Evolutionary conservation across 352 stramenopile species (phyloP).

Genomic region (Pythium insidiosum): DNA sequence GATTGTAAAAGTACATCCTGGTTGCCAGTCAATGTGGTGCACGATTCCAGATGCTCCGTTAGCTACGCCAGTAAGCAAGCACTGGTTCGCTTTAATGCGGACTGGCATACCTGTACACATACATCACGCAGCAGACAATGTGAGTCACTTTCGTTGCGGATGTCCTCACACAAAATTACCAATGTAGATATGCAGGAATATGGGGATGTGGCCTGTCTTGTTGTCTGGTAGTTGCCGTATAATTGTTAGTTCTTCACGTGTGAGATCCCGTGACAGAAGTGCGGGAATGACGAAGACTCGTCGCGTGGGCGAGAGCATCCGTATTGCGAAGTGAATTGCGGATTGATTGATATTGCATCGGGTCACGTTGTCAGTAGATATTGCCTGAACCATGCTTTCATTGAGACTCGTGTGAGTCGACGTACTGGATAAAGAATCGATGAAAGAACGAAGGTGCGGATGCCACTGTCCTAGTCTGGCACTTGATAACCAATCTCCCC

Average conservation of each 20-base stretch:
- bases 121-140: neutral
- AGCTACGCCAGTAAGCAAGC: slow-evolving; percentile 3
- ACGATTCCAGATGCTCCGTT: slow-evolving; percentile 5
- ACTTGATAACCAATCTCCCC: slow-evolving; percentile 8
- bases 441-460: neutral
- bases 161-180: neutral
- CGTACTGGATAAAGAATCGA: neutral
- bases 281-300: slow-evolving; percentile 4
- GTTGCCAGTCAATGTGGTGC: slow-evolving; percentile 5
- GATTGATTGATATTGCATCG: neutral
- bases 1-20: neutral
- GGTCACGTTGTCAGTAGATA: slow-evolving; percentile 3
- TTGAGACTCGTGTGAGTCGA: neutral
- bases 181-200: slow-evolving; percentile 5
- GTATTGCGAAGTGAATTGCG: slow-evolving; percentile 3
- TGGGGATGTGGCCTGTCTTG: neutral
- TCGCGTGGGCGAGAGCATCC: slow-evolving; percentile 1
- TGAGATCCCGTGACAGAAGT: neutral
- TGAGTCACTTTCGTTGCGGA: too few species aligned
- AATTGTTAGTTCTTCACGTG: neutral
- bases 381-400: neutral
- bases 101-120: slow-evolving; percentile 9
- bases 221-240: slow-evolving; percentile 5
- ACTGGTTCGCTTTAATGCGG: slow-evolving; percentile 8
- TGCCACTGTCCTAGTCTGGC: slow-evolving; percentile 6